Evolutionary conservation across 768 basidiomycete genomes (phyloP).

Genomic region (Pilatotrama ljubarskyi): DNA sequence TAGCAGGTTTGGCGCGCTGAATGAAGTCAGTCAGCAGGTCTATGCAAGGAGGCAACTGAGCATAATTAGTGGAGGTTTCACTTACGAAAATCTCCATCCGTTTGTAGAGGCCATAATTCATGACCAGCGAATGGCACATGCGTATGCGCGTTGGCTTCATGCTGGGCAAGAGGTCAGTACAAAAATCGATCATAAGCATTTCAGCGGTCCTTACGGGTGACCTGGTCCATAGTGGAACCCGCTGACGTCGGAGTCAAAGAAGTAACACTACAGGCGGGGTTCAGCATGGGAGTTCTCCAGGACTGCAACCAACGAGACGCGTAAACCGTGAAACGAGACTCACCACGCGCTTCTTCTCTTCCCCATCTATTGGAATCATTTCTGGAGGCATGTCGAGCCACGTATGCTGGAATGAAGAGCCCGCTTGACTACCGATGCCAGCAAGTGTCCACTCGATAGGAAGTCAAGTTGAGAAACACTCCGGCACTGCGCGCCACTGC

Average conservation of each 20-base stretch:
- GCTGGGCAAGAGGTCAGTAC: constrained; percentile 39
- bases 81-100: constrained; percentile 99
- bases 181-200: constrained; percentile 3
- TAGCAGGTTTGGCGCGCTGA: constrained; percentile 98
- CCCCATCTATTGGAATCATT: constrained; percentile 51
- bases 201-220: constrained; percentile 64
- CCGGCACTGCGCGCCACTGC: neutral
- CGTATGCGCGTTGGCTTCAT: constrained; percentile 99
- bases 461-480: constrained; percentile 11
- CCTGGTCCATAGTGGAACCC: constrained; percentile 99
- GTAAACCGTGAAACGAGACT: constrained; percentile 22
- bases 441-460: neutral
- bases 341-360: constrained; percentile 88
- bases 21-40: neutral
- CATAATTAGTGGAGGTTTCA: constrained; percentile 26
- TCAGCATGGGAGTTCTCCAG: neutral
- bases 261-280: constrained; percentile 75
- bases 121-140: constrained; percentile 99
- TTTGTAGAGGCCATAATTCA: constrained; percentile 99
- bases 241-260: constrained; percentile 99
- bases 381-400: constrained; percentile 30
- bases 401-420: too few species aligned
- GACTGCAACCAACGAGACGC: neutral
- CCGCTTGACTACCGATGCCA: neutral
- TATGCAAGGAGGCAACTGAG: too few species aligned